Evolutionary conservation across 2,329 filamentous ascomycete genomes (phyloP).

Genomic region (Penicillium palitans): DNA sequence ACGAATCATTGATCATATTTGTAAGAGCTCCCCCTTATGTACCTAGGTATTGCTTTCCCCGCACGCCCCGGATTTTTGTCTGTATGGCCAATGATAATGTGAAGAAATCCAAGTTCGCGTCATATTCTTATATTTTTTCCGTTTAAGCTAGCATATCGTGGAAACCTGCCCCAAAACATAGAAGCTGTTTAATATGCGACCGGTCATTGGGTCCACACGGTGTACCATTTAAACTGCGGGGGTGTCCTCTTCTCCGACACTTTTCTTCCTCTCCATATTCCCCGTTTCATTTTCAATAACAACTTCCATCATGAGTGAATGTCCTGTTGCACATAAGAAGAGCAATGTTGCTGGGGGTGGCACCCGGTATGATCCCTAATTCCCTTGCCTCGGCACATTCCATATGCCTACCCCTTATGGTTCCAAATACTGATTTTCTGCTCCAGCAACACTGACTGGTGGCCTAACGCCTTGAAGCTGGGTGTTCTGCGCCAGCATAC

Average conservation of each 20-base stretch:
- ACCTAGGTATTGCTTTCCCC: neutral
- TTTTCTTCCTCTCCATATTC: neutral
- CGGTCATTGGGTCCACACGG: constrained; percentile 3
- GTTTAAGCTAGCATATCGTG: neutral
- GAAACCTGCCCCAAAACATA: neutral
- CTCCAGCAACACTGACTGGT: constrained; percentile 66
- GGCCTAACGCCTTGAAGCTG: constrained; percentile 67
- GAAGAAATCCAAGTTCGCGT: neutral
- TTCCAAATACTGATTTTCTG: neutral
- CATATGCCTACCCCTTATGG: neutral
- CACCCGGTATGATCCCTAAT: constrained; percentile 43
- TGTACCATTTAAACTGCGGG: constrained; percentile 13
- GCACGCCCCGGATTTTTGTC: constrained; percentile 5
- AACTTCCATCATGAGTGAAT: constrained; percentile 27
- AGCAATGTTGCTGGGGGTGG: constrained; percentile 58
- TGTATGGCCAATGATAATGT: constrained; percentile 2
- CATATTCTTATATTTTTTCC: neutral
- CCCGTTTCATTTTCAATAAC: neutral
- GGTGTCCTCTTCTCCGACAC: neutral
- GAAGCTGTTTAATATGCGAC: constrained; percentile 7
- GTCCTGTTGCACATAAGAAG: constrained; percentile 29
- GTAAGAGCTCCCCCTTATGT: neutral
- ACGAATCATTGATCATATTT: neutral
- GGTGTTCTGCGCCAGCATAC: constrained; percentile 74
- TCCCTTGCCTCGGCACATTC: neutral